Conservation (phyloP, 192 early-diverging fungal species). For the Globomyces pollinis-pini region DNA sequence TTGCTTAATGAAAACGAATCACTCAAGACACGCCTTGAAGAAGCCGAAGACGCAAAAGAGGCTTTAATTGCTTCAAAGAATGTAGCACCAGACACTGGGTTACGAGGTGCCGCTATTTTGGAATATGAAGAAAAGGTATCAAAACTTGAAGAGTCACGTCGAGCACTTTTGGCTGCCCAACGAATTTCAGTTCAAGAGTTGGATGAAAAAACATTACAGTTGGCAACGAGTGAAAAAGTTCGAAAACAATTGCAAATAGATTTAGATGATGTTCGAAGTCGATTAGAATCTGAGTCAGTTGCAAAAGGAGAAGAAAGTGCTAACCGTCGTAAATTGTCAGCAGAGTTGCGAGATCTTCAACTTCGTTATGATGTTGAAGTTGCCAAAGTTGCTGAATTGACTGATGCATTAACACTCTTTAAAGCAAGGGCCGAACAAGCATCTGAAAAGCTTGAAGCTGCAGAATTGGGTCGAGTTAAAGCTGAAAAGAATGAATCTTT, state of each 20-base stretch:
- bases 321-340: constrained; percentile 40
- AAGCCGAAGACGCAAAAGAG: constrained; percentile 46
- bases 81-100: constrained; percentile 32
- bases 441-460: constrained; percentile 51
- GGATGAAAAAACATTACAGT: constrained; percentile 69
- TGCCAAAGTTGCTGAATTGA: constrained; percentile 48
- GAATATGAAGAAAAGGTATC: constrained; percentile 69
- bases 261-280: constrained; percentile 51
- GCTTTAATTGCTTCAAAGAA: constrained; percentile 46
- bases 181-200: constrained; percentile 67
- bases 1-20: constrained; percentile 54
- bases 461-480: constrained; percentile 61
- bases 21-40: constrained; percentile 45
- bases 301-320: constrained; percentile 59
- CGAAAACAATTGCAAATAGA: constrained; percentile 52
- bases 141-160: constrained; percentile 72
- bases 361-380: constrained; percentile 54
- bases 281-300: constrained; percentile 55
- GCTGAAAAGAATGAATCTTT: constrained; percentile 68
- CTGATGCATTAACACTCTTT: constrained; percentile 47
- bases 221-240: constrained; percentile 59
- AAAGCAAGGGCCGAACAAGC: constrained; percentile 47
- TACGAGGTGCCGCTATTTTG: constrained; percentile 48
- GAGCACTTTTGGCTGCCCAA: constrained; percentile 70
- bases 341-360: constrained; percentile 56